phyloP scores from a whole-genome alignment of 495 filamentous ascomycete species.

The Hyaloscypha hepaticicola region DNA sequence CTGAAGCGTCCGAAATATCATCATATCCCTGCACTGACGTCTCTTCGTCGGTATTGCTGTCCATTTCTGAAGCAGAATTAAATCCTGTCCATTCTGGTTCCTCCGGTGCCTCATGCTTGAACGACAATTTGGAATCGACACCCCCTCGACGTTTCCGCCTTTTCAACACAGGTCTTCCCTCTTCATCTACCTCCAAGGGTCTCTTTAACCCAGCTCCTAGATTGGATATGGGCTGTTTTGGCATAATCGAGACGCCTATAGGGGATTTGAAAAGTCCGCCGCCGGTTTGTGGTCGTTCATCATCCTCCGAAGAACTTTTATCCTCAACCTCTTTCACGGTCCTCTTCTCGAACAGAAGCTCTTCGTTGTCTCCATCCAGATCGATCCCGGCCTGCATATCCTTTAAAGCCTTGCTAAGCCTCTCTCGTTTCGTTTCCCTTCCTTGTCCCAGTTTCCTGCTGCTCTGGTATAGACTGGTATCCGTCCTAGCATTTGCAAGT shows the following conservation, averaged over 20 bases:
- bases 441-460: slow-evolving; percentile 70
- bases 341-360: slow-evolving; percentile 45
- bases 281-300: slow-evolving; percentile 30
- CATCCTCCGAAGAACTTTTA: slow-evolving; percentile 21
- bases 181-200: slow-evolving; percentile 73
- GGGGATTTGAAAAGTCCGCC: slow-evolving; percentile 2
- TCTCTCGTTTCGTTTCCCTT: slow-evolving; percentile 64
- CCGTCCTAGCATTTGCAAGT: slow-evolving; percentile 72
- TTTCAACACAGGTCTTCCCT: slow-evolving; percentile 76
- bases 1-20: slow-evolving; percentile 24
- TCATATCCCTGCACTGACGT: slow-evolving; percentile 10
- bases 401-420: slow-evolving; percentile 55
- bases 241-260: neutral
- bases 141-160: slow-evolving; percentile 60
- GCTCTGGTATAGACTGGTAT: slow-evolving; percentile 76
- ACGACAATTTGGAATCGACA: slow-evolving; percentile 45
- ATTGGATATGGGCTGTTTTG: slow-evolving; percentile 24
- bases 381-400: slow-evolving; percentile 39
- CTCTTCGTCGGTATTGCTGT: slow-evolving; percentile 21
- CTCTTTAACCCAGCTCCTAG: slow-evolving; percentile 84
- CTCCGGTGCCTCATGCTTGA: slow-evolving; percentile 34
- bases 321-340: slow-evolving; percentile 23
- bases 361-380: slow-evolving; percentile 39
- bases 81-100: slow-evolving; percentile 64
- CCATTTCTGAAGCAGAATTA: slow-evolving; percentile 40